Base-by-base conservation (phyloP, 306 rosid species). In the Vigna nakashimae region DNA sequence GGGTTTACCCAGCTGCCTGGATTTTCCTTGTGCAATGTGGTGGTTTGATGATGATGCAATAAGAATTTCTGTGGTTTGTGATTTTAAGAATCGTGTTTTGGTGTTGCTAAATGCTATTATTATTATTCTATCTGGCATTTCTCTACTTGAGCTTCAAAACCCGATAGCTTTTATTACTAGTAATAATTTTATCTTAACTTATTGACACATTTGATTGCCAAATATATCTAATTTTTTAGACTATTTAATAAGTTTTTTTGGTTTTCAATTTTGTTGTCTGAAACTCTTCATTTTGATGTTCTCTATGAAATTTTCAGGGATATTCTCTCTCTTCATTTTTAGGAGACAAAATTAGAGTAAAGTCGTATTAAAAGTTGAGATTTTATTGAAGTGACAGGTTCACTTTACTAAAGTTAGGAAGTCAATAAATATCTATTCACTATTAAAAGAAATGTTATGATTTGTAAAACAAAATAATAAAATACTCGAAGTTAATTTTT, bases 1-100 rank as follows among this genome's bases (percentile, higher is more conserved):
- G 85, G 80, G 48, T 60, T 52, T 64, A 26, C 57, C 45, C 78
- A 17, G 50, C 73, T 63, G 88, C 80, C 75, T 80, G 16, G 78
- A 5, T 12, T 24, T 63, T 88, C 69, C 79, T 15, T 70, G 38
- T 81, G 79, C 75, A 18, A 69, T 81, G 10, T 67, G 79, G 30
- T 76, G 15, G 69, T 82, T 30, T 51, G 14, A 45, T n/a, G 12
- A 42, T 20, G 60, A 38, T 81, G 43, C 68, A 86, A 84, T 90
- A 86, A 86, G 28, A 78, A 15, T 71, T 22, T 24, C 22, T 74
- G 73, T 77, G 82, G 15, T 36, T 56, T 9, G 53, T 84, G 68
- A 24, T 24, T 42, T 65, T 70, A 55, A 15, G 26, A 18, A 4
- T 3, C 7, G 11, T 30, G 26, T 5, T n/a, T 4, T 18, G 7